Conservation (phyloP, 768 basidiomycete genomes). For the Boletus fagicola region DNA sequence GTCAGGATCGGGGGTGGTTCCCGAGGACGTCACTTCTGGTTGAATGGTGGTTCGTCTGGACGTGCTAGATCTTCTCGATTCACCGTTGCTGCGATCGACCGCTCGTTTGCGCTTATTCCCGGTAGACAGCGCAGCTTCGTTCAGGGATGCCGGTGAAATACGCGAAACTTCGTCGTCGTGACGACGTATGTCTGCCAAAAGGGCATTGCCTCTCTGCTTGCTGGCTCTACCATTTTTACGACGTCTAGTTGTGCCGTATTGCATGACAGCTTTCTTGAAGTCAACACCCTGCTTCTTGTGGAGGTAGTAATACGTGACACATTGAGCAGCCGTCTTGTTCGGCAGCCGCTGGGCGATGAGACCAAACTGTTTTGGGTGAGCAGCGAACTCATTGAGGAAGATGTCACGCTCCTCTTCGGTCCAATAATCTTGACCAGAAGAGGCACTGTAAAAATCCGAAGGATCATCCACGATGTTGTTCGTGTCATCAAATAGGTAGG, state of each 20-base stretch:
- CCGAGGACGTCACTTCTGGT: conserved; percentile 45
- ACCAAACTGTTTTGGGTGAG: conserved; percentile 94
- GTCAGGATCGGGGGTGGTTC: conserved; percentile 65
- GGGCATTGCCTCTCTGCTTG: conserved; percentile 78
- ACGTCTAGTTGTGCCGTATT: conserved; percentile 64
- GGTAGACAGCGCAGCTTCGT: conserved; percentile 26
- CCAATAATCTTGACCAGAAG: conserved; percentile 82
- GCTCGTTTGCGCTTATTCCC: conserved; percentile 43
- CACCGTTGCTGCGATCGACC: conserved; percentile 30
- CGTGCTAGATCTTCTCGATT: conserved; percentile 34
- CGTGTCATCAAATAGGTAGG: conserved; percentile 78
- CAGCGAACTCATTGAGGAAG: conserved; percentile 79
- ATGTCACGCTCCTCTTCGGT: conserved; percentile 77
- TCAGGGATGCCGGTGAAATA: conserved; percentile 21
- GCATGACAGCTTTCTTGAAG: conserved; percentile 73
- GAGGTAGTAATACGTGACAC: conserved; percentile 91
- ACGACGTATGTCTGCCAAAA: conserved; percentile 77
- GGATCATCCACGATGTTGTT: conserved; percentile 79
- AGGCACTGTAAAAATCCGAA: conserved; percentile 68
- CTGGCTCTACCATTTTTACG: conserved; percentile 55
- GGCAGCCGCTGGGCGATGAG: conserved; percentile 77
- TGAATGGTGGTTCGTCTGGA: conserved; percentile 44
- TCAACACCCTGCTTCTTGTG: conserved; percentile 89
- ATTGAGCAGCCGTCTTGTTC: conserved; percentile 84
- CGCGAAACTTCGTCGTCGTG: conserved; percentile 55